These are phyloP conservation scores for Phytophthora vignae DNA, from an alignment of 352 stramenopile genomes.

Conservation along the genomic window DNA sequence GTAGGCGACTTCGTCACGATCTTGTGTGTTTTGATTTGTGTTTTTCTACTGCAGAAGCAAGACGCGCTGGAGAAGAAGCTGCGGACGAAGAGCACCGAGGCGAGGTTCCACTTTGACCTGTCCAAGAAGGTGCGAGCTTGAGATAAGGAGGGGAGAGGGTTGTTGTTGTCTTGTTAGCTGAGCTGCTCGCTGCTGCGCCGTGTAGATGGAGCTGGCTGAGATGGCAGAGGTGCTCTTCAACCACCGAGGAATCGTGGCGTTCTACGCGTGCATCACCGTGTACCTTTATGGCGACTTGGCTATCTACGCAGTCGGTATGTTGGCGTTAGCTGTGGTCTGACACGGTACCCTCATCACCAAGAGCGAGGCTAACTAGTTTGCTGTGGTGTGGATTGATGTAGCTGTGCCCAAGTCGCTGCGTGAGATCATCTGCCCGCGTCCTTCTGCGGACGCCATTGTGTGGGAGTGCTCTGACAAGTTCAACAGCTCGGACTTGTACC, in stretches of 20 bases:
- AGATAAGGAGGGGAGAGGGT: too few relatives aligned
- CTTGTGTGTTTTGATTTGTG: conserved; percentile 13
- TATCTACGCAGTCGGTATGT: conserved; percentile 89
- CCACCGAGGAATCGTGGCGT: conserved; percentile 68
- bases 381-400: conserved; percentile 21
- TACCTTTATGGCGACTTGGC: conserved; percentile 90
- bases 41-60: conserved; percentile 52
- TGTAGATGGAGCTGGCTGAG: conserved; percentile 85
- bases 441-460: conserved; percentile 46
- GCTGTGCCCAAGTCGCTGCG: conserved; percentile 90
- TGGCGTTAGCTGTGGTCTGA: not conserved
- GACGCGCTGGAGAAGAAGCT: conserved; percentile 64
- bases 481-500: conserved; percentile 85
- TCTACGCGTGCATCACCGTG: conserved; percentile 83
- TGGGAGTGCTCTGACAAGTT: conserved; percentile 79
- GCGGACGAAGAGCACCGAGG: conserved; percentile 39
- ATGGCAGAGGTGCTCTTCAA: conserved; percentile 86
- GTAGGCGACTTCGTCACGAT: conserved; percentile 29
- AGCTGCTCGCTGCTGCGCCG: not conserved
- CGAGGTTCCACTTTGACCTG: conserved; percentile 71
- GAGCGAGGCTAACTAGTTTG: not conserved
- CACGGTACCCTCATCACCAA: not conserved
- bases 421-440: conserved; percentile 84
- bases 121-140: conserved; percentile 68
- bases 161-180: too few relatives aligned